These are phyloP conservation scores for Tricholoma hemisulphureum DNA, from an alignment of 768 basidiomycete species.

Conservation along the genomic window DNA sequence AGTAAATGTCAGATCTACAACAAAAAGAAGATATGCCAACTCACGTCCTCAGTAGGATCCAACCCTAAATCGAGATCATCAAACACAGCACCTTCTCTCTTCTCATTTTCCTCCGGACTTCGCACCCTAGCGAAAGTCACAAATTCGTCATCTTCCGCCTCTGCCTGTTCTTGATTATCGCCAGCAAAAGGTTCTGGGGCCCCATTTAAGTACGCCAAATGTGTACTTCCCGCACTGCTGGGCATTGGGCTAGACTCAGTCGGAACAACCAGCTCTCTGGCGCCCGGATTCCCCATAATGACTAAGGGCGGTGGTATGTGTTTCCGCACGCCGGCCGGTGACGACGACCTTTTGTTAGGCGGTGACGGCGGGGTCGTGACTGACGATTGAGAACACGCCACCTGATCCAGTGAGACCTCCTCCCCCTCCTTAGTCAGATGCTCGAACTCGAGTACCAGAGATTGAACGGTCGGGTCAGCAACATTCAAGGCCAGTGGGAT, in stretches of 20 bases:
- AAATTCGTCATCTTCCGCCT: conserved; percentile 41
- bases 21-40: conserved; percentile 15
- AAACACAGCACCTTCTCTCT: conserved; percentile 49
- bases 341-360: conserved; percentile 34
- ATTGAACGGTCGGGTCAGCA: conserved; percentile 32
- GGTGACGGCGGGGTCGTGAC: conserved; percentile 42
- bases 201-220: conserved; percentile 49
- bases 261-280: conserved; percentile 32
- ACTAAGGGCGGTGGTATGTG: conserved; percentile 60
- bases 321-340: conserved; percentile 33
- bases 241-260: conserved; percentile 36
- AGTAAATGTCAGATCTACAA: conserved; percentile 13
- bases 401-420: conserved; percentile 40
- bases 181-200: conserved; percentile 11
- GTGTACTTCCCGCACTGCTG: conserved; percentile 34
- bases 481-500: conserved; percentile 54
- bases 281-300: conserved; percentile 39
- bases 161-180: conserved; percentile 10
- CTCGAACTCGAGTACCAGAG: conserved; percentile 23
- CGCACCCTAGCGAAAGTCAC: conserved; percentile 34
- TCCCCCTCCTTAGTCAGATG: conserved; percentile 37
- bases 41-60: conserved; percentile 45
- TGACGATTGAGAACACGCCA: conserved; percentile 35
- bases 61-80: conserved; percentile 53
- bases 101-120: conserved; percentile 41